These are phyloP conservation scores for Avena sativa DNA, from an alignment of 176 grass and related monocot species.

Conservation along the genomic window DNA sequence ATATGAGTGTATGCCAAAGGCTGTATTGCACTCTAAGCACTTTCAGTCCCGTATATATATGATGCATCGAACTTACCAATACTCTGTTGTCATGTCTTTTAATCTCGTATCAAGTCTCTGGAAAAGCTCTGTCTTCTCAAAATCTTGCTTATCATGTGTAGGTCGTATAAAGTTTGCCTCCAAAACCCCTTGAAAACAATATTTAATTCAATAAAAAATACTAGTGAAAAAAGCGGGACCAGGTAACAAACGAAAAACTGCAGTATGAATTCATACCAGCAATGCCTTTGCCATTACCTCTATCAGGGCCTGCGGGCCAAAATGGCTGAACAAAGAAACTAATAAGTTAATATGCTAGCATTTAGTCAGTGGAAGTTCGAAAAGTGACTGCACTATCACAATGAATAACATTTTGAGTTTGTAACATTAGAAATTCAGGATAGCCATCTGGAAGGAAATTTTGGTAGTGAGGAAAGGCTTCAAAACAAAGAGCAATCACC, in stretches of 20 bases:
- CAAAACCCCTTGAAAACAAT: slow-evolving; percentile 55
- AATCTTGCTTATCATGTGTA: slow-evolving; percentile 75
- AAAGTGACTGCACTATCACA: background rate
- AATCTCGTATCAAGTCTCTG: slow-evolving; percentile 59
- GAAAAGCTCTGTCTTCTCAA: slow-evolving; percentile 60
- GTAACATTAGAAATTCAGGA: slow-evolving; percentile 21
- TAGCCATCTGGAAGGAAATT: slow-evolving; percentile 10
- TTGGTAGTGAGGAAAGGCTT: background rate
- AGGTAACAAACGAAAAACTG: background rate
- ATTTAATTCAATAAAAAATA: background rate
- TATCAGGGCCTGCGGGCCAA: slow-evolving; percentile 25
- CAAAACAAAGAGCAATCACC: slow-evolving; percentile 5
- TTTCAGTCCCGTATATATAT: background rate
- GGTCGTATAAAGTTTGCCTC: slow-evolving; percentile 67
- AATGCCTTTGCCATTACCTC: slow-evolving; percentile 34
- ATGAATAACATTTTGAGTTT: background rate
- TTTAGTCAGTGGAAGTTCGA: background rate
- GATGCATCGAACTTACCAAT: slow-evolving; percentile 48
- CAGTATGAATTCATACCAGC: slow-evolving; percentile 48
- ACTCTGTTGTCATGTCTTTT: slow-evolving; percentile 59
- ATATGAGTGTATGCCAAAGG: background rate
- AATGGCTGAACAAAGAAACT: slow-evolving; percentile 55
- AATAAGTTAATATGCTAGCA: slow-evolving; percentile 14
- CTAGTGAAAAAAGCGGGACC: background rate
- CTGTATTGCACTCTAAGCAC: background rate